Base-by-base conservation (phyloP, 495 filamentous ascomycete genomes). In the Podospora conica region DNA sequence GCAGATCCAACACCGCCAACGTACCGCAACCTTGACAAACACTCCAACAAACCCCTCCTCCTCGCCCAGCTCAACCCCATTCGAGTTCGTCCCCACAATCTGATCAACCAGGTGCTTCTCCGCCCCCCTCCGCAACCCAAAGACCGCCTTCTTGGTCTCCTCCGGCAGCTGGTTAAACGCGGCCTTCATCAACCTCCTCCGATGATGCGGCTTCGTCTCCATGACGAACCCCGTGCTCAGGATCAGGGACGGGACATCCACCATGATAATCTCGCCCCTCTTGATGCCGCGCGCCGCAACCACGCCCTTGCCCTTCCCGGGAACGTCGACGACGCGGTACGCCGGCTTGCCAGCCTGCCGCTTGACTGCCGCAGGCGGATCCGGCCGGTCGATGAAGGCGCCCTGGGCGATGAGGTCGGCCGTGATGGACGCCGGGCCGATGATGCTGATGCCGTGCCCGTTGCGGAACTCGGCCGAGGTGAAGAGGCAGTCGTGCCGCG, bases 51-150 rank as follows among this genome's bases (percentile, higher is more conserved):
- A 70, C 5, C 70, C 48, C 55, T 74, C 71, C 0, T 65, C 71
- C 7, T 69, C 73, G 3, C 60, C 69, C 12, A 74, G 63, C 55
- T 68, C 65, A 10, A 82, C 71, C 0, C 70, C 76, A 23, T 77
- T 74, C 0, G 77, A 65, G 59, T 82, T 82, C 4, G 75, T 71
- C 12, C 79, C 74, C 31, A 81, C 28, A 3, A 82, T 73, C 6
- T 76, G 73, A 56, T 82, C 79, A 2, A 81, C 55, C 27, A 75
- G 73, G 21, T 80, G 75, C 20, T 66, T 63, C 10, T 71, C 72
- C 8, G 61, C 57, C 0, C 68, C 63, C 21, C 70, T 76, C 22
- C 65, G 66, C 18, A 75, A 64, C 28, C 65, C 59, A n/a, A 69
- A 65, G 0, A 74, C 54, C 6, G 71, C 70, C 4, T 68, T 48